Evolutionary conservation across 495 filamentous ascomycete species (phyloP), one percentile per base, ranked within the genome.

Genomic region (Thermothielavioides terrestris): DNA sequence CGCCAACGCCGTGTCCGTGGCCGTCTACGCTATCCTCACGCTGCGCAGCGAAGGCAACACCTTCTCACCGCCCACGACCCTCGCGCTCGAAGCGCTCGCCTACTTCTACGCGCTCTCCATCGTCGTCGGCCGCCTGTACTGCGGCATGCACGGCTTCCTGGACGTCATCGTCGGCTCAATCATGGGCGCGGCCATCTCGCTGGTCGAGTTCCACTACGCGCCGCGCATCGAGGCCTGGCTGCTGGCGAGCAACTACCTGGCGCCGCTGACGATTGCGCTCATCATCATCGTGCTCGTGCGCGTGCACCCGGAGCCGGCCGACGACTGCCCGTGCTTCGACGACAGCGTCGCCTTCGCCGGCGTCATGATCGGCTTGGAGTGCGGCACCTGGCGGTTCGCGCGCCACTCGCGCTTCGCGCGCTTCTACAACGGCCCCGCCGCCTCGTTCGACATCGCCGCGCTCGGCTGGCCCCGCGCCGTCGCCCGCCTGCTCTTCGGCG

Each of bases 141-240:
- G 92, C 62, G 92, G 92, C 42, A 98, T 98, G 92, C 92, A 98
- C 68, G 92, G 92, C 30, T 92, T 98, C 68, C 71, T 95, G 34
- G 92, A 98, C 65, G 87, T 94, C 11, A 67, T 88, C 12, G 61
- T 90, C 53, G 92, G 92, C 2, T 85, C 80, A 42, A 53, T 79
- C 17, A 73, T 97, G 45, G 92, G 90, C 15, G 81, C 82, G 20
- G 50, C 61, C 25, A 77, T 80, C 50, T 72, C 88, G 2, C 64
- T 84, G 17, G 58, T 85, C 31, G 88, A 95, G 63, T 88, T 82
- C 57, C 61, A 79, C 43, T 89, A 78, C 59, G 87, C 82, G 12
- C 70, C 82, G 3, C 57, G 59, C 3, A 75, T 91, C 45, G 86
- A 95, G 43, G 57, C 68, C 14, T 89, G 77, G 69, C 68, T 94